Evolutionary conservation across 331 rosid species (phyloP).

Genomic region (Malus hybrid): DNA sequence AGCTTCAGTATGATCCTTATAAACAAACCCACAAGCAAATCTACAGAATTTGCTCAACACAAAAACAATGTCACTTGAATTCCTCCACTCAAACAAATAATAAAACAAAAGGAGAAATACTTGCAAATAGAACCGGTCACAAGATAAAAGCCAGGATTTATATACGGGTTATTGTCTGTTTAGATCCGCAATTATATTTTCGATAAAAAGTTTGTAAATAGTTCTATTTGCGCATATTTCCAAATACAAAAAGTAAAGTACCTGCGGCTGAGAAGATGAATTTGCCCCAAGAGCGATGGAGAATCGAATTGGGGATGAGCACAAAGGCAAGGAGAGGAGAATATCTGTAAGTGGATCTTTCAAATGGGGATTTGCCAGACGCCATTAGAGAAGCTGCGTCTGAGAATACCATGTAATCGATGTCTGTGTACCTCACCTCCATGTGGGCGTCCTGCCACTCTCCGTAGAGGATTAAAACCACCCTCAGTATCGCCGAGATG

Average conservation of each 20-base stretch:
- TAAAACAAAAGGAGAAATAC: too few relatives aligned
- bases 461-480: constrained; percentile 59
- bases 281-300: constrained; percentile 83
- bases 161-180: too few relatives aligned
- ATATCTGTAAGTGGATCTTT: constrained; percentile 77
- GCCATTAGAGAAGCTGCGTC: constrained; percentile 85
- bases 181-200: too few relatives aligned
- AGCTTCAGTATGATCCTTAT: constrained; percentile 65
- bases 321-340: constrained; percentile 78
- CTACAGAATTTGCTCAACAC: constrained; percentile 25
- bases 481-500: constrained; percentile 42
- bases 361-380: constrained; percentile 67
- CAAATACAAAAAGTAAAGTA: constrained; percentile 7
- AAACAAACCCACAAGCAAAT: constrained; percentile 78
- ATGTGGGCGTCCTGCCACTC: constrained; percentile 97
- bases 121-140: too few relatives aligned
- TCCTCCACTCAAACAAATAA: background rate
- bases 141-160: too few relatives aligned
- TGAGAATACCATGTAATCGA: constrained; percentile 81
- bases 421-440: constrained; percentile 87
- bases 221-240: too few relatives aligned
- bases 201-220: too few relatives aligned
- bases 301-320: constrained; percentile 58
- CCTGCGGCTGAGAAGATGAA: constrained; percentile 86
- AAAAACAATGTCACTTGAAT: background rate